phyloP scores from a whole-genome alignment of 495 filamentous ascomycete genomes.

The Coniosporium apollinis region DNA sequence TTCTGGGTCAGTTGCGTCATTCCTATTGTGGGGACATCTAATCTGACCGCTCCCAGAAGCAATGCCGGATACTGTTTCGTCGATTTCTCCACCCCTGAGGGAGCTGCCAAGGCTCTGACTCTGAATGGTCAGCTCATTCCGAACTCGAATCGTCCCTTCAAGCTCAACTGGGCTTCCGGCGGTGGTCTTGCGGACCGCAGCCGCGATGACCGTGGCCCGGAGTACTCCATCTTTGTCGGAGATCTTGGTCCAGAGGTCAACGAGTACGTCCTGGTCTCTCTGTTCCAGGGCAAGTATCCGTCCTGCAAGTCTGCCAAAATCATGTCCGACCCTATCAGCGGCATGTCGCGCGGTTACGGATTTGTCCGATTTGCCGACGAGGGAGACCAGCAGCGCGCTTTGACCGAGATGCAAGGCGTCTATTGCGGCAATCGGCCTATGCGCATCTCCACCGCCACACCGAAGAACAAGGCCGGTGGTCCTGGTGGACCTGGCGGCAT shows the following conservation, averaged over 20 bases:
- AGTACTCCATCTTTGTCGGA: constrained; percentile 94
- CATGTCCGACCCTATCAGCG: constrained; percentile 97
- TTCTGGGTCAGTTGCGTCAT: constrained; percentile 64
- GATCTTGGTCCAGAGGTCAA: constrained; percentile 97
- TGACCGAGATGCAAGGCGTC: constrained; percentile 97
- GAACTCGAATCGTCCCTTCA: constrained; percentile 89
- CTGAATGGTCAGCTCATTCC: constrained; percentile 85
- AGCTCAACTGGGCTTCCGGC: constrained; percentile 97
- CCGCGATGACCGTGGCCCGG: constrained; percentile 86
- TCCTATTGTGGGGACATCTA: constrained; percentile 3
- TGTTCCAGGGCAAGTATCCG: constrained; percentile 90
- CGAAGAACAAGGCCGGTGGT: constrained; percentile 71
- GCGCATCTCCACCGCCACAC: constrained; percentile 95
- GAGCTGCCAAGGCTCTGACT: constrained; percentile 74
- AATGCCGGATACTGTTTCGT: constrained; percentile 99
- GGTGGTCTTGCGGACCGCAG: constrained; percentile 89
- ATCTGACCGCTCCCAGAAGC: constrained; percentile 45
- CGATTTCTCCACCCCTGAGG: constrained; percentile 71
- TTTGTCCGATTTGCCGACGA: constrained; percentile 96
- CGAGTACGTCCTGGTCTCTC: constrained; percentile 89
- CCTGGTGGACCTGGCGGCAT: constrained; percentile 32
- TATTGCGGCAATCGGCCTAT: constrained; percentile 98
- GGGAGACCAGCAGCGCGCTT: constrained; percentile 80
- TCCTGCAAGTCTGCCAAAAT: constrained; percentile 99
- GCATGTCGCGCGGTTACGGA: constrained; percentile 93